Conservation (phyloP, 371 early-diverging fungal species). For the Thermomucor indicae-seudaticae region DNA sequence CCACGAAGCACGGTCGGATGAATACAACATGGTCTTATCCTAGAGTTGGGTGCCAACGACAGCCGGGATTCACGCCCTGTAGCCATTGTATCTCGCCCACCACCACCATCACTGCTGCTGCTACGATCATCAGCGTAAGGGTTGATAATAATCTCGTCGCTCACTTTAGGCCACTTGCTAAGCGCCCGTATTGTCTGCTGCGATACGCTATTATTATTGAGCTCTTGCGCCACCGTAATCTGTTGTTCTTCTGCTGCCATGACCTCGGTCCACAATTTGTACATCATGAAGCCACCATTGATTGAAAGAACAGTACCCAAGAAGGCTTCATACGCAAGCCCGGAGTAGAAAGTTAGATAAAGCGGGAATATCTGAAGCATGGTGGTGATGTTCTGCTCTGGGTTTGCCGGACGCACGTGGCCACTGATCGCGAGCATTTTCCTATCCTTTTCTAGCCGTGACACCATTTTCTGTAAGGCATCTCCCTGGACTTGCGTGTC, state of each 20-base stretch:
- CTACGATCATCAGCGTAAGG: conserved; percentile 19
- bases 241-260: background rate
- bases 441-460: conserved; percentile 31
- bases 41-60: conserved; percentile 20
- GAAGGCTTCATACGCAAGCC: conserved; percentile 42
- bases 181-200: conserved; percentile 7
- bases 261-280: conserved; percentile 39
- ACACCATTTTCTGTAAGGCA: conserved; percentile 24
- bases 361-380: conserved; percentile 48
- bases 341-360: conserved; percentile 36
- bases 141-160: conserved; percentile 28
- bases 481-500: conserved; percentile 38
- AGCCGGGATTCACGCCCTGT: conserved; percentile 22
- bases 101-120: background rate
- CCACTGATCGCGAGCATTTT: conserved; percentile 45
- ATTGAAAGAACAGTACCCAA: conserved; percentile 33
- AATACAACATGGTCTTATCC: conserved; percentile 35
- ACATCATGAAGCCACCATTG: conserved; percentile 43
- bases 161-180: conserved; percentile 30
- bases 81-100: background rate
- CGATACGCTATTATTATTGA: conserved; percentile 1
- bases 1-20: conserved; percentile 46
- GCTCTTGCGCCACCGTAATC: conserved; percentile 5
- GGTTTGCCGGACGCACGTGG: conserved; percentile 43
- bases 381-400: conserved; percentile 38